A percentile compares a stretch with the other conserved stretches of the same genome.
Evolutionary conservation across 257 asterid species (phyloP).

Genomic region (Solanum medicagineum): DNA sequence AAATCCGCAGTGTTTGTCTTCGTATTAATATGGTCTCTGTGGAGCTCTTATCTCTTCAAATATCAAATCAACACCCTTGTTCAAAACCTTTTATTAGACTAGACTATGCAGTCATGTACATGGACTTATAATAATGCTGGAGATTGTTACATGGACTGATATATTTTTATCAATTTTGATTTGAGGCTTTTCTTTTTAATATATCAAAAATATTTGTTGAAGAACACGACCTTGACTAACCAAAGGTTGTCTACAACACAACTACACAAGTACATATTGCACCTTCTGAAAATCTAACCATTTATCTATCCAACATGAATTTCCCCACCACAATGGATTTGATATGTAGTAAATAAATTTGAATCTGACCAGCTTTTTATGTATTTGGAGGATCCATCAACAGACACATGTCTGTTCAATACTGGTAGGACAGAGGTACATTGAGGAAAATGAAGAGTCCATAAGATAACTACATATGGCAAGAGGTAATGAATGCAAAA

Average conservation of each 20-base stretch:
- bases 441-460: background rate
- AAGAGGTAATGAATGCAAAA: background rate
- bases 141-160: background rate
- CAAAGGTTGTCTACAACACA: background rate
- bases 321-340: background rate
- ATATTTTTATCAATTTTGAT: background rate
- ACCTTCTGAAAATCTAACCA: background rate
- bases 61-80: background rate
- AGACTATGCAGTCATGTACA: background rate
- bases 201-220: background rate
- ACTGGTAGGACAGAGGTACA: background rate
- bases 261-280: background rate
- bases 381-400: background rate
- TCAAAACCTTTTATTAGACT: background rate
- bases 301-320: background rate
- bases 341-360: background rate
- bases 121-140: background rate
- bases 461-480: background rate
- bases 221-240: background rate
- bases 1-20: background rate
- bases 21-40: background rate
- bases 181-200: background rate
- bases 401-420: background rate
- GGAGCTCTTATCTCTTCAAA: background rate
- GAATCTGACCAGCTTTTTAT: background rate